Evolutionary conservation across 345 rosid genomes (phyloP).

Genomic region (Trapa incisa): DNA sequence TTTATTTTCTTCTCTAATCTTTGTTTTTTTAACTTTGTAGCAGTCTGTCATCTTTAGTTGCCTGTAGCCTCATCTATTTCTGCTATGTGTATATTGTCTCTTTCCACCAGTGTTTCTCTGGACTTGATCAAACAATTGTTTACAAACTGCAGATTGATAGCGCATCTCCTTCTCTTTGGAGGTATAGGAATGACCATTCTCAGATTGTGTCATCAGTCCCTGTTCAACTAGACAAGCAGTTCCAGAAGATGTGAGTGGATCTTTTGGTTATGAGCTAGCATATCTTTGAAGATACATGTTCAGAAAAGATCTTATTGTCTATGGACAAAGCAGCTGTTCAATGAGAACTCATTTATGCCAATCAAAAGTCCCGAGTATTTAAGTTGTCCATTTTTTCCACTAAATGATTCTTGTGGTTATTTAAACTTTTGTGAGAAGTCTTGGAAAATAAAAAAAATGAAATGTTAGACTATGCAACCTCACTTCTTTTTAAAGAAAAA

Average conservation of each 20-base stretch:
- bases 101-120: neutral
- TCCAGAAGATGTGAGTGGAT: slow-evolving; percentile 65
- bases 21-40: neutral
- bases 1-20: neutral
- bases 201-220: slow-evolving; percentile 27
- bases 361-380: neutral
- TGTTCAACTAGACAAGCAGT: slow-evolving; percentile 54
- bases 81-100: neutral
- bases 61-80: neutral
- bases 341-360: neutral
- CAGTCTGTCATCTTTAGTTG: neutral
- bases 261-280: slow-evolving; percentile 1
- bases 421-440: neutral
- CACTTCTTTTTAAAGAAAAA: too few species aligned
- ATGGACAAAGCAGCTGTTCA: neutral
- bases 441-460: neutral
- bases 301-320: neutral
- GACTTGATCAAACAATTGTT: slow-evolving; percentile 4
- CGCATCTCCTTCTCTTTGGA: slow-evolving; percentile 41
- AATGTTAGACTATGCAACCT: neutral
- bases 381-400: neutral
- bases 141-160: slow-evolving; percentile 34
- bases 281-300: neutral
- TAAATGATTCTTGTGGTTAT: neutral
- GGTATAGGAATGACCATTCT: slow-evolving; percentile 24